Base-by-base conservation (phyloP, 2,329 filamentous ascomycete species). In the Fusarium nodosum region DNA sequence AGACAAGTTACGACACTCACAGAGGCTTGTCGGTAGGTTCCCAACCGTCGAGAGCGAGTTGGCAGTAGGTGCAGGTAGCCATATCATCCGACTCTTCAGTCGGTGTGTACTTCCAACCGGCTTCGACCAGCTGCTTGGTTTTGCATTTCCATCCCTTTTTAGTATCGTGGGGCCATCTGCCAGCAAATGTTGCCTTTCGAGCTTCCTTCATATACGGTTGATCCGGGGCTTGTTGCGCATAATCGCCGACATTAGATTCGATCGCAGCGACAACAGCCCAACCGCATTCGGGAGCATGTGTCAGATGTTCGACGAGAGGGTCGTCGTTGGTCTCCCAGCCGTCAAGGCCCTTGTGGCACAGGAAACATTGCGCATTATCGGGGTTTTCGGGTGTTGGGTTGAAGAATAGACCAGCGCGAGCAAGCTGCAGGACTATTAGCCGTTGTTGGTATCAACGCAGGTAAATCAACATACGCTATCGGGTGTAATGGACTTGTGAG, bases 21-120 rank as follows among this genome's bases (percentile, higher is more conserved):
- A 91, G 87, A 65, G 96, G 96, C 77, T 97, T 93, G 78, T 99
- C 96, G 62, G 91, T 90, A 2, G 91, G 91, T 77, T 98, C 96
- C 96, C 97, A 99, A 9, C 94, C 94, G 78, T 98, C 95, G 13
- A 99, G 86, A 13, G 91, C 93, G 18, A 98, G 82, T 60, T 92
- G 89, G 82, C 96, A 99, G 80, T 98, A 97, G 30, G 92, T 87
- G 77, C 96, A 99, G 13, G 92, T 96, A 12, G 93, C 93, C 82
- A 95, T 93, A 78, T 99, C 96, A 69, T 96, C 91, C 15, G 90
- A 93, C 44, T 95, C 93, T 44, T 88, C 82, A 8, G 89, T 93
- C 0, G 96, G 94, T 26, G 94, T 97, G 80, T 94, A 97, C 77
- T 92, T 94, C 94, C 95, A 99, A 13, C 96, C 96, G 30, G 93